These are phyloP conservation scores for Debaryomyces coudertii DNA, from an alignment of 1,139 yeast genomes.

Conservation along the genomic window DNA sequence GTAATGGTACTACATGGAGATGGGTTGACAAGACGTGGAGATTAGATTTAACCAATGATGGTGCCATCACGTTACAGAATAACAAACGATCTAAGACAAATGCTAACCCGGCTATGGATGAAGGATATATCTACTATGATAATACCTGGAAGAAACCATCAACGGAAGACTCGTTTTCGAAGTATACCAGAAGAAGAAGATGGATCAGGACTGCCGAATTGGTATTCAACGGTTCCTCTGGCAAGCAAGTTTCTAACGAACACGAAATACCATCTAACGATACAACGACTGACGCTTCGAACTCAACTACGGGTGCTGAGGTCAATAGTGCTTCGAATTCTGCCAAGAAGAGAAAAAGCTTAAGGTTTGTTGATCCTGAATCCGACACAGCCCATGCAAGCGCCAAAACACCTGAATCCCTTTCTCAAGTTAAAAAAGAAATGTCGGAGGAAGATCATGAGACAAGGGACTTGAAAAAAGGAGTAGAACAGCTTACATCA, in stretches of 20 bases:
- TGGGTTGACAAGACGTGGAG: conserved; percentile 96
- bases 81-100: conserved; percentile 67
- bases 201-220: conserved; percentile 96
- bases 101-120: conserved; percentile 77
- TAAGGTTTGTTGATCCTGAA: conserved; percentile 41
- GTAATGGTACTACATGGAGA: conserved; percentile 74
- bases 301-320: conserved; percentile 2
- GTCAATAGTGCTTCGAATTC: conserved; percentile 14
- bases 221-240: conserved; percentile 41
- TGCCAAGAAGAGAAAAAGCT: conserved; percentile 35
- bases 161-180: conserved; percentile 84
- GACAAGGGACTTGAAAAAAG: background rate
- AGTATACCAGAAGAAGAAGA: conserved; percentile 90
- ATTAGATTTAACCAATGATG: conserved; percentile 85
- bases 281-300: conserved; percentile 3
- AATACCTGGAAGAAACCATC: conserved; percentile 94
- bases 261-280: conserved; percentile 9
- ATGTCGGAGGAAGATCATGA: conserved; percentile 12
- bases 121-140: conserved; percentile 86
- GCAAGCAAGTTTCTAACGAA: conserved; percentile 14
- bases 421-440: conserved; percentile 14
- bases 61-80: conserved; percentile 71
- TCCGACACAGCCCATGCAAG: conserved; percentile 16
- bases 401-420: conserved; percentile 16
- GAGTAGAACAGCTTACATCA: background rate